Percentiles rank a stretch among this genome's conserved stretches.
Conservation (phyloP, 2,329 filamentous ascomycete genomes). For the Pseudogymnoascus sp. region DNA sequence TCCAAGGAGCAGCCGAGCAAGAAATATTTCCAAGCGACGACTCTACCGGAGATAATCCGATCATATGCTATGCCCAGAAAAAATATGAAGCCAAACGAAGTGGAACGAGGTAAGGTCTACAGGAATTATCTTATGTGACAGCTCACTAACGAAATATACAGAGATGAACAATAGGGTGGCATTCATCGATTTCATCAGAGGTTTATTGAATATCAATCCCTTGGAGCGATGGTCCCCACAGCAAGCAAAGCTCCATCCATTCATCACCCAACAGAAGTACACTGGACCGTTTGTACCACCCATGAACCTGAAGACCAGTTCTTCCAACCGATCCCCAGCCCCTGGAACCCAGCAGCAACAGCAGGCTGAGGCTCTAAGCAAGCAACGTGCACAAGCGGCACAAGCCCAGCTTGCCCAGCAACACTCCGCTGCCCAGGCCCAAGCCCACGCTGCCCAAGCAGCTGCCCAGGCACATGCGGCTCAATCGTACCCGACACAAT, state of each 20-base stretch:
- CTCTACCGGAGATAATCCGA: conserved; percentile 92
- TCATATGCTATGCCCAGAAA: conserved; percentile 97
- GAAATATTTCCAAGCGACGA: conserved; percentile 95
- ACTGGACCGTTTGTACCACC: conserved; percentile 93
- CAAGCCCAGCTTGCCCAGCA: conserved; percentile 37
- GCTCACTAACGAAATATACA: conserved; percentile 31
- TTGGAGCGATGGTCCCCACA: conserved; percentile 96
- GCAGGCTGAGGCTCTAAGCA: conserved; percentile 86
- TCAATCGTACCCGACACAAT: conserved; percentile 11
- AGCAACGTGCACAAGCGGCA: conserved; percentile 71
- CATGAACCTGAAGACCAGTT: conserved; percentile 88
- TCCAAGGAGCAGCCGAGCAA: conserved; percentile 99
- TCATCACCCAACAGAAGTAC: conserved; percentile 97
- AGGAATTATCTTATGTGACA: not conserved
- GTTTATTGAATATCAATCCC: conserved; percentile 87
- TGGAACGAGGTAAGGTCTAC: conserved; percentile 72
- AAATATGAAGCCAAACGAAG: conserved; percentile 96
- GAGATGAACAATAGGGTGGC: conserved; percentile 98
- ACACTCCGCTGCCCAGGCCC: conserved; percentile 35
- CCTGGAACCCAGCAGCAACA: conserved; percentile 94
- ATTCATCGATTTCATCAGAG: conserved; percentile 96
- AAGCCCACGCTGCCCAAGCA: conserved; percentile 58
- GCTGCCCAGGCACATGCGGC: conserved; percentile 51
- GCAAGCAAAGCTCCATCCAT: conserved; percentile 93
- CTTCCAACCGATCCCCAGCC: conserved; percentile 76